phyloP scores from a whole-genome alignment of 2,329 filamentous ascomycete species.

The Xylariaceae sp. region DNA sequence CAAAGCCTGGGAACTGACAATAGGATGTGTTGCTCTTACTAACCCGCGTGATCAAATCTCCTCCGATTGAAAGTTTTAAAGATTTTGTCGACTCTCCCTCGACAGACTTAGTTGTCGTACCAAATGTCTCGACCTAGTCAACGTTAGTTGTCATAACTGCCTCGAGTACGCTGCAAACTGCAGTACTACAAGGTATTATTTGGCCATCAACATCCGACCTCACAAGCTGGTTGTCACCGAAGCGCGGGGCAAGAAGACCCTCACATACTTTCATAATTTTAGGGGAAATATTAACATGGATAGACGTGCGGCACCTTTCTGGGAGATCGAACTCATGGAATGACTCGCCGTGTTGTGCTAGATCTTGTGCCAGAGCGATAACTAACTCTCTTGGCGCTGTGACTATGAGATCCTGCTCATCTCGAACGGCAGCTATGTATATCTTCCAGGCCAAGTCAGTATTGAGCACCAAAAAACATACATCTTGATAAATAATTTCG shows the following conservation, averaged over 20 bases:
- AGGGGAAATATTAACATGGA: not conserved
- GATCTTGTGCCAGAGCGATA: not conserved
- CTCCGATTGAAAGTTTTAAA: too few relatives aligned
- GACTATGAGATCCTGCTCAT: constrained; percentile 5
- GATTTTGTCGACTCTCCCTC: too few relatives aligned
- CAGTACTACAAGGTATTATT: not conserved
- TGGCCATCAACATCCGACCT: constrained; percentile 4
- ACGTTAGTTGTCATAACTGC: constrained; percentile 1
- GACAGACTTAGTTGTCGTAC: not conserved
- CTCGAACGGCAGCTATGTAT: constrained; percentile 5
- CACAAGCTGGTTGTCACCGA: constrained; percentile 3
- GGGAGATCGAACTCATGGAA: constrained; percentile 2
- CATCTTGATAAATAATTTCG: not conserved
- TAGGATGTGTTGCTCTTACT: too few relatives aligned
- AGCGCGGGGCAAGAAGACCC: constrained; percentile 5
- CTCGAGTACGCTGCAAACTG: constrained; percentile 1
- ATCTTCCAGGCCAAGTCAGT: not conserved
- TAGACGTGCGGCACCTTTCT: constrained; percentile 1
- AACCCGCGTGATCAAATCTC: too few relatives aligned
- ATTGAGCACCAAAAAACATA: constrained; percentile 1
- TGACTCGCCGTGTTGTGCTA: not conserved
- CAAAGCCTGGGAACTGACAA: too few relatives aligned
- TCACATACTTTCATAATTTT: constrained; percentile 7
- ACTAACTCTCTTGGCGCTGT: too few relatives aligned
- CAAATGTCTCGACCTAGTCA: not conserved